Evolutionary conservation across 106 monocot species (phyloP), one percentile per base, ranked within the genome.

Genomic region (Platanthera zijinensis): DNA sequence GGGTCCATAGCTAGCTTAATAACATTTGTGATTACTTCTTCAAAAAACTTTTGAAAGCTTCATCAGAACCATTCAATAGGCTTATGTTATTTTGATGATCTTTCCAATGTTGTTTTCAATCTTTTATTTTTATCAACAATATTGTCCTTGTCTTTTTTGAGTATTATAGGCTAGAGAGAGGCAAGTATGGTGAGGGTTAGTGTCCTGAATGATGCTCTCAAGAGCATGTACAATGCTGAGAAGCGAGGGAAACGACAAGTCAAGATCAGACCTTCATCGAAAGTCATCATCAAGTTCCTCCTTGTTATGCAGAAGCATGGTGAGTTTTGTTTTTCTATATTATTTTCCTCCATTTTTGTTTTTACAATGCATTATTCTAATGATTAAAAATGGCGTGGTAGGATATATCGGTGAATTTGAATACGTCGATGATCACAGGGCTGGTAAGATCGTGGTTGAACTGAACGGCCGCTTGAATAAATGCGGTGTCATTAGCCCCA

Each of bases 161-260:
- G 1, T 50, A 13, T 51, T 70, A 10, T 77, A 7, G 21, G 45
- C n/a, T 66, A 11, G 64, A 7, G 51, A 83, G 83, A 30, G 6
- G 49, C 68, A 71, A 82, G 53, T 49, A 89, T 86, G 89, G 89
- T 89, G 82, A 89, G 89, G 78, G 82, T 89, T 62, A 89, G 89
- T 72, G 85, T 92, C 30, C 52, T 91, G 59, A 85, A 87, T 57
- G 87, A 90, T 79, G 87, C 90, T 83, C 83, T 87, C 6, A 90
- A 90, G 83, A 87, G 87, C 84, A 90, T 87, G 90, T 90, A 87
- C 69, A 87, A 90, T 82, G 90, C 90, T 62, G 90, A 90, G 81
- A 90, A 90, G 59, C 85, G 83, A 51, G 90, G 87, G 30, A 87
- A 90, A 54, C 77, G 87, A 5, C 90, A 90, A 50, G 90, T 90